A percentile compares a stretch with the other conserved stretches of the same genome.
Evolutionary conservation across 768 basidiomycete species (phyloP).

Genomic region (Pholiota molesta): DNA sequence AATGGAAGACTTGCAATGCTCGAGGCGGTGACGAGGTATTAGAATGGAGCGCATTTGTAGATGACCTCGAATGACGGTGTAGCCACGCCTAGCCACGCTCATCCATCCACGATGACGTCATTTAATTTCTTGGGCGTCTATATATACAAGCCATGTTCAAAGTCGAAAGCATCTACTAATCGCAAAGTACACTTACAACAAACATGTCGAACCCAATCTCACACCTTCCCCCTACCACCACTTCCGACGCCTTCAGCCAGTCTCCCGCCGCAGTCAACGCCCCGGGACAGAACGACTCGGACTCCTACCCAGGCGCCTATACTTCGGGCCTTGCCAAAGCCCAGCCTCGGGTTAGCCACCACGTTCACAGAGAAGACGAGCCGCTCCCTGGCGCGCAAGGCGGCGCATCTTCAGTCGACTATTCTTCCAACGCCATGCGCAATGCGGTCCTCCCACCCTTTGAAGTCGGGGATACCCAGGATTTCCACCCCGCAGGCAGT

Average conservation of each 20-base stretch:
- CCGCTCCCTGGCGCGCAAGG: constrained; percentile 45
- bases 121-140: neutral
- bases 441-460: constrained; percentile 20
- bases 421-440: constrained; percentile 39
- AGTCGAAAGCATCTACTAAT: neutral
- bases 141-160: neutral
- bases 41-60: neutral
- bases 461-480: constrained; percentile 10
- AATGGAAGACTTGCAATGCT: no score
- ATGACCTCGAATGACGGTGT: neutral
- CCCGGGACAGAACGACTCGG: neutral
- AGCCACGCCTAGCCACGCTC: neutral
- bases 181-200: neutral
- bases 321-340: neutral
- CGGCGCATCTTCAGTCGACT: constrained; percentile 35
- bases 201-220: neutral
- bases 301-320: no score
- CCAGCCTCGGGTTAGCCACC: constrained; percentile 30
- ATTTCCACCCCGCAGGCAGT: neutral
- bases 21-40: neutral
- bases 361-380: constrained; percentile 48
- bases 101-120: neutral
- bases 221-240: neutral
- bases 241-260: neutral
- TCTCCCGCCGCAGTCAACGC: neutral